A percentile compares a stretch with the other conserved stretches of the same genome.
Evolutionary conservation across 2,329 filamentous ascomycete species (phyloP).

Genomic region (Tympanopsis confertula): DNA sequence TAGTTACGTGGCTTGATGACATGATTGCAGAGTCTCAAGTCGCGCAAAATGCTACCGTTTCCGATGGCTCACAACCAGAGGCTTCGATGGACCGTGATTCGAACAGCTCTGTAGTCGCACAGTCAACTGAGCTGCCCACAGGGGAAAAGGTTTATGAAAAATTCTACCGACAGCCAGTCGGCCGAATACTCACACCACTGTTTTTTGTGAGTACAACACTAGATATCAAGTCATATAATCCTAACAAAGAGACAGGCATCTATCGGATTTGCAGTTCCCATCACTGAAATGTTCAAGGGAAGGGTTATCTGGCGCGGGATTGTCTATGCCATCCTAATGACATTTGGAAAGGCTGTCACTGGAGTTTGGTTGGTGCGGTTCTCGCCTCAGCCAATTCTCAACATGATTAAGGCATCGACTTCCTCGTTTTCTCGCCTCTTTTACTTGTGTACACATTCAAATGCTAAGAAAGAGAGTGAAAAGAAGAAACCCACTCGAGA

Average conservation of each 20-base stretch:
- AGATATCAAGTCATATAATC: background rate
- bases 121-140: background rate
- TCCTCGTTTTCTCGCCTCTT: no score
- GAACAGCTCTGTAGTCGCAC: background rate
- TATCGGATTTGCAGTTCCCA: constrained; percentile 70
- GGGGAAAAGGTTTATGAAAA: constrained; percentile 18
- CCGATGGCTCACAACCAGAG: no score
- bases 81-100: background rate
- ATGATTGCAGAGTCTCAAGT: no score
- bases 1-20: constrained; percentile 46
- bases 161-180: constrained; percentile 24
- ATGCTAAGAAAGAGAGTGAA: background rate
- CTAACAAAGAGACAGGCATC: constrained; percentile 25
- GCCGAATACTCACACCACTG: constrained; percentile 52
- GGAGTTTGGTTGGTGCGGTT: constrained; percentile 41
- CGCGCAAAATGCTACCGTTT: no score
- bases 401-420: background rate
- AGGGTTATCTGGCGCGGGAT: constrained; percentile 60
- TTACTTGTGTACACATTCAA: no score
- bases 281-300: constrained; percentile 55
- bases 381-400: constrained; percentile 4
- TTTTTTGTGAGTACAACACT: constrained; percentile 52
- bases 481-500: background rate
- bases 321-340: constrained; percentile 63
- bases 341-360: constrained; percentile 46